Evolutionary conservation across 768 basidiomycete species (phyloP), one percentile per base, ranked within the genome.

Genomic region (Sporobolomyces phaffii): DNA sequence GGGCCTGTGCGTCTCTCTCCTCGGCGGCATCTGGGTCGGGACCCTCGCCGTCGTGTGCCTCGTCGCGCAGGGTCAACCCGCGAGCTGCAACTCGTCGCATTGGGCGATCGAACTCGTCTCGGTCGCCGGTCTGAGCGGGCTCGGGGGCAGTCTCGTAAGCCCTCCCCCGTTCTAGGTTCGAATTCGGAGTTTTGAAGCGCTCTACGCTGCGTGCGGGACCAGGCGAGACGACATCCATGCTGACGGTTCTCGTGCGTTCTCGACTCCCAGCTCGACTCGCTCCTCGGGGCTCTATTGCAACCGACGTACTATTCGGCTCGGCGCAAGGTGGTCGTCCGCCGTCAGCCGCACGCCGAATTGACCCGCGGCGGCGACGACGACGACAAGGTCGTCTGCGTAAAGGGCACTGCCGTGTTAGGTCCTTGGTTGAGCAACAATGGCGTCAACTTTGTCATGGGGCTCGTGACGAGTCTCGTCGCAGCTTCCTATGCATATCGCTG

Each of bases 251-350:
- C 38, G 38, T 38, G 11, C 26, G 18, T 31, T 34, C 5, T 29
- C 26, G 31, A 28, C 28, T 3, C 44, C 34, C 34, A 89, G 88
- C 77, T 91, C 54, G 93, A 97, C 76, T 91, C 89, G 0, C 47
- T 96, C 17, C 80, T 96, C 22, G 93, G 93, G 3, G 91, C 92
- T 8, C 91, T 89, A 8, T 76, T 94, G 1, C 93, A 97, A 73
- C 80, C 82, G 60, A 91, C 90, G 6, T 82, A 85, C 31, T 94
- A 86, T 78, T 86, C 87, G 8, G 78, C 78, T 49, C 79, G 80
- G 26, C 82, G 81, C 69, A 85, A 85, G 72, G 78, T 82, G 48
- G 81, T 96, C 53, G 79, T 90, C 18, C 85, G 86, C 52, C 85
- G 88, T 70, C 22, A 29, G 15, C n/a, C n/a, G n/a, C n/a, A 38